phyloP scores from a whole-genome alignment of 1,139 yeast species.

The Ogataea hybrid region DNA sequence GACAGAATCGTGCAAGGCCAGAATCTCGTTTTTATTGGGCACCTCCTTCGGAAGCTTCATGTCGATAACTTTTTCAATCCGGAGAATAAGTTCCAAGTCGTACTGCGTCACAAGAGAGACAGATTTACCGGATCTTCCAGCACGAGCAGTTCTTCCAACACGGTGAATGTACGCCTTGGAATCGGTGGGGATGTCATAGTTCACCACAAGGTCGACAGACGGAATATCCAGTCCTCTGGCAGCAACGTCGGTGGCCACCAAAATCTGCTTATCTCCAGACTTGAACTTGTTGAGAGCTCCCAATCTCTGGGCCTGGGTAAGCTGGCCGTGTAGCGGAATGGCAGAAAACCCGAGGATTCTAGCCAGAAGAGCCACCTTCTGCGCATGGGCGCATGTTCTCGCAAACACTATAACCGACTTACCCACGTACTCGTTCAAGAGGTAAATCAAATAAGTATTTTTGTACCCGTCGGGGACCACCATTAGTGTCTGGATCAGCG shows the following conservation, averaged over 20 bases:
- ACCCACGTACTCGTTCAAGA: slow-evolving; percentile 81
- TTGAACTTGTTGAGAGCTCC: slow-evolving; percentile 93
- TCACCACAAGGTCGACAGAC: slow-evolving; percentile 85
- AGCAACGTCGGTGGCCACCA: slow-evolving; percentile 97
- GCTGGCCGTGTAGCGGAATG: slow-evolving; percentile 92
- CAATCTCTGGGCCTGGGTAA: slow-evolving; percentile 86
- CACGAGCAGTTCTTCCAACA: slow-evolving; percentile 98
- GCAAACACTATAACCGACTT: slow-evolving; percentile 89
- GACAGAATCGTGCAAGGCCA: slow-evolving; percentile 80
- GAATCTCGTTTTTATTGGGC: slow-evolving; percentile 74
- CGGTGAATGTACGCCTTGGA: slow-evolving; percentile 98
- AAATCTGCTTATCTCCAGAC: slow-evolving; percentile 74
- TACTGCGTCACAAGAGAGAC: slow-evolving; percentile 92
- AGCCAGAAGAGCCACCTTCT: slow-evolving; percentile 79
- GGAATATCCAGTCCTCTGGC: slow-evolving; percentile 98
- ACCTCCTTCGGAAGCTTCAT: slow-evolving; percentile 81
- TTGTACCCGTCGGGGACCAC: slow-evolving; percentile 91
- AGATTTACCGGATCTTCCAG: slow-evolving; percentile 93
- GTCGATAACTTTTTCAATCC: slow-evolving; percentile 85
- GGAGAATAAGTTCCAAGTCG: slow-evolving; percentile 80
- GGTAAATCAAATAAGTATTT: slow-evolving; percentile 79
- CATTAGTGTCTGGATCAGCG: slow-evolving; percentile 84
- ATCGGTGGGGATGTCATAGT: slow-evolving; percentile 95
- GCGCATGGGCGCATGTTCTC: slow-evolving; percentile 94
- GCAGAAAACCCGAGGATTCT: slow-evolving; percentile 84